Percentiles rank a stretch among this genome's conserved stretches.
Evolutionary conservation across 179 eudicot genomes (phyloP).

Genomic region (Heliamphora ciliata): DNA sequence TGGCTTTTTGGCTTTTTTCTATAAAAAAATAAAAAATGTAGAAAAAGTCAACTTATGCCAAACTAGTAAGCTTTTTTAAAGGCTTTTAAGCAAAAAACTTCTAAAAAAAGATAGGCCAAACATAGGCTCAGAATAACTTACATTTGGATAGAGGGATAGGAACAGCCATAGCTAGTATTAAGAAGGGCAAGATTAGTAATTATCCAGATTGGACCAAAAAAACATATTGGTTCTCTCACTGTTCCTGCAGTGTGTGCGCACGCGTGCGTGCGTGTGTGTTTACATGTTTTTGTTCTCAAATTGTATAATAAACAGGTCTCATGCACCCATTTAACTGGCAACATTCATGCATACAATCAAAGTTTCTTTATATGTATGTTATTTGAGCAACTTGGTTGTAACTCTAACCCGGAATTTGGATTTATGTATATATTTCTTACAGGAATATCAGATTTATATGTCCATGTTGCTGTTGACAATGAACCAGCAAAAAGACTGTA

Average conservation of each 20-base stretch:
- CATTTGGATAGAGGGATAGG: not conserved
- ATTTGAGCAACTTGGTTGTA: not conserved
- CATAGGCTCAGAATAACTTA: not conserved
- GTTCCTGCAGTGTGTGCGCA: not conserved
- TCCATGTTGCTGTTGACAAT: constrained; percentile 81
- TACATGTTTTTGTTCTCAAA: not conserved
- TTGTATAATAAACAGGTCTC: not conserved
- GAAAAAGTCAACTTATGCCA: too few species aligned
- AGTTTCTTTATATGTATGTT: too few species aligned
- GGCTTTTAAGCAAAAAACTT: too few species aligned
- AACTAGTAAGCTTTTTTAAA: too few species aligned
- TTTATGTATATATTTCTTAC: constrained; percentile 7
- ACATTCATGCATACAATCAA: not conserved
- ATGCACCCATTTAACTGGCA: not conserved
- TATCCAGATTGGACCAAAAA: not conserved
- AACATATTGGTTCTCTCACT: not conserved
- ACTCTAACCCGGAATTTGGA: not conserved
- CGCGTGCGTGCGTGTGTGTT: not conserved
- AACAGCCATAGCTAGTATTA: not conserved
- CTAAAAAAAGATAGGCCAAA: too few species aligned
- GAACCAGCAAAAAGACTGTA: constrained; percentile 74
- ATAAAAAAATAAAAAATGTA: too few species aligned
- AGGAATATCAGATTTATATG: constrained; percentile 64
- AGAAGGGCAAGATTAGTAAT: not conserved
- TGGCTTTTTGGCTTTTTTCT: too few species aligned